Evolutionary conservation across 2,329 filamentous ascomycete genomes (phyloP), one percentile per base, ranked within the genome.

Genomic region (Lanzia echinophila): DNA sequence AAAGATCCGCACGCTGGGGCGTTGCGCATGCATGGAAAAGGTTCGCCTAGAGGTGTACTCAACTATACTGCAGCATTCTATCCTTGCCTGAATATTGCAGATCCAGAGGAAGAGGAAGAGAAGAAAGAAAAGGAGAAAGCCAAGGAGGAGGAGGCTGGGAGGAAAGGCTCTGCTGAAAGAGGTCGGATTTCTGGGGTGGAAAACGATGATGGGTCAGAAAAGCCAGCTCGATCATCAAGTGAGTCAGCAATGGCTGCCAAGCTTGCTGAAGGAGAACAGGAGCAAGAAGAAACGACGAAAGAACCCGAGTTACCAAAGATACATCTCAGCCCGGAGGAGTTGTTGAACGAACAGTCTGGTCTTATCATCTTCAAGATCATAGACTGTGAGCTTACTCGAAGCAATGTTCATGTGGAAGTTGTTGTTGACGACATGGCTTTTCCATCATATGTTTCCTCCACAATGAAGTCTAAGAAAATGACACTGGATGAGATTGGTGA

Each of bases 391-490:
- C 79, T 99, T 67, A 81, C 88, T 0, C 83, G 87, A 59, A 81
- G 77, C 50, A 81, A 91, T 61, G 86, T 83, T 31, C 86, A 89
- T 58, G 75, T 99, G 20, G 90, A 99, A 43, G 82, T 99, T 7
- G 76, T 92, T 59, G 94, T 97, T 69, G 94, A 99, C 69, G 94
- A 99, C 68, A 90, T 94, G 80, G 82, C 89, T 32, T 97, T 94
- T 73, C 87, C 94, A 0, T 87, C 90, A 0, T 97, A 96, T 68
- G 78, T 82, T 1, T 95, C 90, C 11, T 83, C 87, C 1, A 89
- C 84, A 59, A 86, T 90, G 32, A 84, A 82, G 65, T 79, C 77
- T 39, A 86, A 78, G 62, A 74, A 78, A 11, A 80, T 84, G 66
- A 87, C 82, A 50, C 90, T 97, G 70, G 88, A 94, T 62, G 94